Conservation (phyloP, 495 filamentous ascomycete species). For the Neurospora sp. region DNA sequence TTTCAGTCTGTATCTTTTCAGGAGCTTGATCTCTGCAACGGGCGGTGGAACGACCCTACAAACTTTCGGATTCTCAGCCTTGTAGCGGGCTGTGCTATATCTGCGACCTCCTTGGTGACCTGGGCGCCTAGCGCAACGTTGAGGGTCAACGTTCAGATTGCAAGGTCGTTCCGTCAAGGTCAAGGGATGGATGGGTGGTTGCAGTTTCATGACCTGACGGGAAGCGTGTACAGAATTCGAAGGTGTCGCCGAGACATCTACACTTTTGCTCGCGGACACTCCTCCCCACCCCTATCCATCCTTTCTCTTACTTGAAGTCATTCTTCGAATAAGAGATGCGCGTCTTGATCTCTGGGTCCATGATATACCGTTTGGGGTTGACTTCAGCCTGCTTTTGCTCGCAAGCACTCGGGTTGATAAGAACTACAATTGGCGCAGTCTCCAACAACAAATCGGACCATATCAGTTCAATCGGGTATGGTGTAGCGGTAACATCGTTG, state of each 20-base stretch:
- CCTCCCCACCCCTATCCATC: background rate
- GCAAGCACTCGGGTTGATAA: background rate
- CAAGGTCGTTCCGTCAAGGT: background rate
- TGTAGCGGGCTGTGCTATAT: background rate
- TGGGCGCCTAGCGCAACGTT: background rate
- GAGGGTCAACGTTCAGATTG: background rate
- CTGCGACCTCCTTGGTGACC: background rate
- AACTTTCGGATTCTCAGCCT: background rate
- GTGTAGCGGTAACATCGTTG: no score
- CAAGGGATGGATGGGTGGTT: background rate
- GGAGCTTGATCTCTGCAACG: background rate
- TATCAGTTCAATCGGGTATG: background rate
- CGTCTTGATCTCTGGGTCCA: background rate
- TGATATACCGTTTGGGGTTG: background rate
- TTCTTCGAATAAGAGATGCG: no score
- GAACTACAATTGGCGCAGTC: fast-evolving
- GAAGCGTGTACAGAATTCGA: background rate
- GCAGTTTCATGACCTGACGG: background rate
- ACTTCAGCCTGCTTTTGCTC: background rate
- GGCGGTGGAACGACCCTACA: background rate
- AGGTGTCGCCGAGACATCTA: background rate
- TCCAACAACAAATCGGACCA: background rate
- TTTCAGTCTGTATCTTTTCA: background rate
- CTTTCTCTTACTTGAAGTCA: background rate
- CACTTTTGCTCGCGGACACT: background rate